Evolutionary conservation across 805 yeast species (phyloP), one percentile per base, ranked within the genome.

Genomic region (Maudiozyma bulderi): DNA sequence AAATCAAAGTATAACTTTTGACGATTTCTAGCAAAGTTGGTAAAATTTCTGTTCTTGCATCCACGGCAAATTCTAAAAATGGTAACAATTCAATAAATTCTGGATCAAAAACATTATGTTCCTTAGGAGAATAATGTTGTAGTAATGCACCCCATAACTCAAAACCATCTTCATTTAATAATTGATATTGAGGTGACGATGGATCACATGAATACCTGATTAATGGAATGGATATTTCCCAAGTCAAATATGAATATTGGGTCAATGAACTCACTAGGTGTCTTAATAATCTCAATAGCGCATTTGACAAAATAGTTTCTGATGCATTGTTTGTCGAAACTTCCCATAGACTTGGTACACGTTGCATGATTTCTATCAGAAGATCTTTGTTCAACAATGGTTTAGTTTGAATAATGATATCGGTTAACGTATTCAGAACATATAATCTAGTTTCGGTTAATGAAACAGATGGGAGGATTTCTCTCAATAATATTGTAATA

Each of bases 261-360:
- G 81, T 80, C 54, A 84, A 67, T 1, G 88, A 78, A 7, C 70
- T 64, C 0, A 77, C 75, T 48, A 84, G 61, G 55, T 79, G 77
- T 52, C 75, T 77, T 49, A 85, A 66, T 9, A 84, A 69, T 56
- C 95, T 68, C 45, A 80, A 55, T 46, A 78, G 59, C 9, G 77
- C 71, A 51, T 73, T 76, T 43, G 79, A 76, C 44, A 77, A 58
- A 29, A 78, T 77, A 6, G 66, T 56, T 48, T 64, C 67, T 1
- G 62, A 54, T 6, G 59, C 53, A 44, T 61, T 62, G 40, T 48
- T 59, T 3, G 58, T 60, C 0, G 87, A 74, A 3, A 70, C 64
- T 40, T 84, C 84, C 97, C 97, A 90, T 58, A 84, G 69, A 9
- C 69, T 65, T 0, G 96, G 95, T n/a, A 90, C 73, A n/a, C 74